These are phyloP conservation scores for Barbatosphaeria neglecta DNA, from an alignment of 495 filamentous ascomycete species.

Conservation along the genomic window DNA sequence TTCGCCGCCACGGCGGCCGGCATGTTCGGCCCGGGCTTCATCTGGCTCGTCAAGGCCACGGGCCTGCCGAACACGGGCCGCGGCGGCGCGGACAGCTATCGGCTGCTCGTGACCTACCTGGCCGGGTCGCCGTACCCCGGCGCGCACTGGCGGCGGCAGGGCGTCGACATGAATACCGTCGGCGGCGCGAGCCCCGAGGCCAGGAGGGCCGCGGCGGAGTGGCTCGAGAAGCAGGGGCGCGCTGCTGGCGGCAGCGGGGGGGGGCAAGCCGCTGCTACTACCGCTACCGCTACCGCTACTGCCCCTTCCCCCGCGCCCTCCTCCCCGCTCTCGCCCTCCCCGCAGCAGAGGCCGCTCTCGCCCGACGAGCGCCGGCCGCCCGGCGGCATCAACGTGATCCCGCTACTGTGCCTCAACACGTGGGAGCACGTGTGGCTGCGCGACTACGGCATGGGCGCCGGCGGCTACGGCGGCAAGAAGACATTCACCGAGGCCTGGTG, in stretches of 20 bases:
- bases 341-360: constrained; percentile 6
- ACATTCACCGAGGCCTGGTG: constrained; percentile 74
- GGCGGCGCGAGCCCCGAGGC: constrained; percentile 16
- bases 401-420: constrained; percentile 82
- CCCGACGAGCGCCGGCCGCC: constrained; percentile 40
- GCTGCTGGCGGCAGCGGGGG: constrained; percentile 36
- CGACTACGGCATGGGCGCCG: constrained; percentile 58
- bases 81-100: constrained; percentile 33
- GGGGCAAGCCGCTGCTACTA: not conserved
- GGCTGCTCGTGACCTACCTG: constrained; percentile 79
- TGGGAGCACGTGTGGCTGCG: constrained; percentile 92
- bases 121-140: constrained; percentile 80
- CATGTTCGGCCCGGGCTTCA: constrained; percentile 96
- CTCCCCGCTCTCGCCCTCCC: no score
- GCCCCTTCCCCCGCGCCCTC: not conserved
- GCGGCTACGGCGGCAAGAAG: constrained; percentile 49
- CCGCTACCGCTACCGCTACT: not conserved
- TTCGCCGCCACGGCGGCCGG: constrained; percentile 69
- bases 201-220: constrained; percentile 18
- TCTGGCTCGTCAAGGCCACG: constrained; percentile 69
- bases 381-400: constrained; percentile 58
- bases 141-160: constrained; percentile 71
- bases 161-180: constrained; percentile 68
- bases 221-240: constrained; percentile 27
- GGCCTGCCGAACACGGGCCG: constrained; percentile 1